These are phyloP conservation scores for Colletotrichum orchidophilum DNA, from an alignment of 2,329 filamentous ascomycete genomes.

Conservation along the genomic window DNA sequence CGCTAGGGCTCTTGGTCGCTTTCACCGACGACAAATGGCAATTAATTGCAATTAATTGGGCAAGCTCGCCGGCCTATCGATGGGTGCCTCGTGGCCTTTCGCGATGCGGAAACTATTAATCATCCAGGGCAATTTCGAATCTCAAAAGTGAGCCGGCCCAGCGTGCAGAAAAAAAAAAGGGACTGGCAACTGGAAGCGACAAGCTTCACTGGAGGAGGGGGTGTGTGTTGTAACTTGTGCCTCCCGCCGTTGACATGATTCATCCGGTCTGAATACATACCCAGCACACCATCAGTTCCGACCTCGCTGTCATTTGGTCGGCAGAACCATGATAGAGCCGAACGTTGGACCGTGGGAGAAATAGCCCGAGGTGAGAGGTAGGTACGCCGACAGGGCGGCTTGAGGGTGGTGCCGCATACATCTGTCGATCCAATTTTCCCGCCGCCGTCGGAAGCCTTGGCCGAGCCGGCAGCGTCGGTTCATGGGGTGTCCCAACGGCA, in stretches of 20 bases:
- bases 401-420: neutral
- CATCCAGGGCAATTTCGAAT: neutral
- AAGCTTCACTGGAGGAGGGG: constrained; percentile 6
- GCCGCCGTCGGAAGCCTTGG: constrained; percentile 7
- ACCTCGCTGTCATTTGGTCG: constrained; percentile 16
- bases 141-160: neutral
- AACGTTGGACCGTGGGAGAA: neutral
- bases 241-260: neutral
- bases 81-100: neutral
- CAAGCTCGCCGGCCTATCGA: neutral
- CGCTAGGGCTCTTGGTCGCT: neutral
- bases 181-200: neutral
- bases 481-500: neutral
- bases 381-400: neutral
- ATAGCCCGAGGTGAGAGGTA: neutral
- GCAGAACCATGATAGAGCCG: neutral
- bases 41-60: too few relatives aligned
- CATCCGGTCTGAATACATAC: neutral
- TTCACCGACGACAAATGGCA: too few relatives aligned
- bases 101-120: neutral
- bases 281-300: neutral
- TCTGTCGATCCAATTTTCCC: constrained; percentile 1
- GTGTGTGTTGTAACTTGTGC: neutral
- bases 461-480: constrained; percentile 8
- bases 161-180: neutral